Conservation (phyloP, 768 basidiomycete species). For the Hirschioporus abietinus region DNA sequence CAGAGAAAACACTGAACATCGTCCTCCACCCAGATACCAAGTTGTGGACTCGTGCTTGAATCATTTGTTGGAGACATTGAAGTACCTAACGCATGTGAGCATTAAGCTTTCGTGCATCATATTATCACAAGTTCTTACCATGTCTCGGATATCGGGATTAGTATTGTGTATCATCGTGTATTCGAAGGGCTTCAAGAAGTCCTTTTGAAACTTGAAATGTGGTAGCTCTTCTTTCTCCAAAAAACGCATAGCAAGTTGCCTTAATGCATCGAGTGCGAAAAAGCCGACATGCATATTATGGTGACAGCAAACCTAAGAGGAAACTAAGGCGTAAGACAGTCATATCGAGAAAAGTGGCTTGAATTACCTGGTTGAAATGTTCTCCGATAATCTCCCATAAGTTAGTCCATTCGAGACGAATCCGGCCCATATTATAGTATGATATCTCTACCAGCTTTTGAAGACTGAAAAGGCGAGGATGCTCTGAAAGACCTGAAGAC, state of each 20-base stretch:
- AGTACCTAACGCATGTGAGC: constrained; percentile 54
- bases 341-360: not conserved
- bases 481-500: constrained; percentile 89
- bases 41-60: constrained; percentile 90
- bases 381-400: constrained; percentile 97
- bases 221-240: constrained; percentile 97
- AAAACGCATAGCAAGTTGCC: constrained; percentile 97
- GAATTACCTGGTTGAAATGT: constrained; percentile 90
- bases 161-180: constrained; percentile 96
- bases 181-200: constrained; percentile 97
- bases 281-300: constrained; percentile 95
- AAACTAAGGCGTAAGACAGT: constrained; percentile 12
- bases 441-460: constrained; percentile 99
- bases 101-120: not conserved
- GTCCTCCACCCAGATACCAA: constrained; percentile 98
- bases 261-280: constrained; percentile 93
- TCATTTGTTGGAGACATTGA: constrained; percentile 98
- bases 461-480: constrained; percentile 92
- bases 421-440: constrained; percentile 98
- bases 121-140: constrained; percentile 49
- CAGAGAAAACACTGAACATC: constrained; percentile 98
- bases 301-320: constrained; percentile 90
- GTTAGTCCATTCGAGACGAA: constrained; percentile 97
- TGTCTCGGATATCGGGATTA: constrained; percentile 93
- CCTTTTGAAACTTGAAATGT: constrained; percentile 99